phyloP scores from a whole-genome alignment of 176 grass and related monocot genomes.

The Lolium multiflorum region DNA sequence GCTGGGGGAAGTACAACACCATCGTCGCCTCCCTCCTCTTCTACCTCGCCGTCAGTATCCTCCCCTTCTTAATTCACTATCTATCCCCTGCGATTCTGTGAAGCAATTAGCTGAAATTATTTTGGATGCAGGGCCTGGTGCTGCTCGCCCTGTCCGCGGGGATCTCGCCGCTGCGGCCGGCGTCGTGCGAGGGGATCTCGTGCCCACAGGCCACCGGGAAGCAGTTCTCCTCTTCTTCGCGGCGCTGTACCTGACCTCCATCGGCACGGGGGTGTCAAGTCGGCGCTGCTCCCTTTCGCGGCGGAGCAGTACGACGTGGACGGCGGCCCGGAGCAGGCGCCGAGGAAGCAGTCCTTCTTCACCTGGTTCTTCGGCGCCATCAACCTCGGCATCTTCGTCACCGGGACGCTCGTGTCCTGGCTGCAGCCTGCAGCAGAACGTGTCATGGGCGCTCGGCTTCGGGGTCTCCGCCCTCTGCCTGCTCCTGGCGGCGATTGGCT shows the following conservation, averaged over 20 bases:
- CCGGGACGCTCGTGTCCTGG: constrained; percentile 74
- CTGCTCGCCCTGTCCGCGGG: constrained; percentile 57
- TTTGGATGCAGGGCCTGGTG: constrained; percentile 61
- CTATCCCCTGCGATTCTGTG: background rate
- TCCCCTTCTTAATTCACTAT: background rate
- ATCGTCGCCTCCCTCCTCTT: constrained; percentile 58
- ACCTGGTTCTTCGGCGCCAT: constrained; percentile 74
- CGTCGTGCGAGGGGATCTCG: constrained; percentile 46
- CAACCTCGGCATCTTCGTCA: constrained; percentile 73
- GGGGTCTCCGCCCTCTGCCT: constrained; percentile 64
- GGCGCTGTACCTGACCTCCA: constrained; percentile 71
- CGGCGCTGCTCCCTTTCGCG: constrained; percentile 77
- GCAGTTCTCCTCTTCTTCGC: constrained; percentile 69
- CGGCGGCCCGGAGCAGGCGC: constrained; percentile 25
- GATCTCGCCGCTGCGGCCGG: constrained; percentile 58
- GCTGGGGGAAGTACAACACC: constrained; percentile 74
- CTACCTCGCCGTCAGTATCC: constrained; percentile 61
- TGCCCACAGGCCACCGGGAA: constrained; percentile 55
- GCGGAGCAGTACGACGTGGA: constrained; percentile 80
- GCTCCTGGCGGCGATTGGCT: constrained; percentile 41
- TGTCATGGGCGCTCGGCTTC: constrained; percentile 77
- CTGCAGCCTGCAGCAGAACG: constrained; percentile 67
- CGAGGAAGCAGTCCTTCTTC: constrained; percentile 80
- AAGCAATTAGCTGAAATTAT: too few species aligned
- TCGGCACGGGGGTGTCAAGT: constrained; percentile 82